Conservation (phyloP, 306 rosid genomes). For the Myrica gale region DNA sequence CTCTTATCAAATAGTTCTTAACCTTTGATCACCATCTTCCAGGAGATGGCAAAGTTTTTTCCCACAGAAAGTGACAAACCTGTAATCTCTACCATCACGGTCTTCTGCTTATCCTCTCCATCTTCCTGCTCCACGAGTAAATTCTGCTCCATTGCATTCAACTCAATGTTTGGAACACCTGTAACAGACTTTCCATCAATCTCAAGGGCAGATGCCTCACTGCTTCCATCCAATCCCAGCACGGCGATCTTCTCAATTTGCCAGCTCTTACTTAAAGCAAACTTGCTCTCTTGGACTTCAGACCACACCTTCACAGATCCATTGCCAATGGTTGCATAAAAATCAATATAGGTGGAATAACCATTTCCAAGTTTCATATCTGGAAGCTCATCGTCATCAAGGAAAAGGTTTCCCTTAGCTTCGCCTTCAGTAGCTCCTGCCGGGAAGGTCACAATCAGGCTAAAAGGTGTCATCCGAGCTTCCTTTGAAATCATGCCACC, state of each 20-base stretch:
- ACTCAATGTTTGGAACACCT: constrained; percentile 33
- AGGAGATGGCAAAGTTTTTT: constrained; percentile 74
- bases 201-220: constrained; percentile 48
- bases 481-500: constrained; percentile 83
- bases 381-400: constrained; percentile 76
- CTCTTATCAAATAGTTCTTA: constrained; percentile 17
- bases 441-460: constrained; percentile 66
- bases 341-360: constrained; percentile 58
- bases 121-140: constrained; percentile 35
- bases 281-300: constrained; percentile 77
- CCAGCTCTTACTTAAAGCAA: constrained; percentile 70
- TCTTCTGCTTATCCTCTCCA: constrained; percentile 39
- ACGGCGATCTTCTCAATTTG: constrained; percentile 60
- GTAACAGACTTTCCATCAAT: constrained; percentile 50
- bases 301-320: constrained; percentile 87
- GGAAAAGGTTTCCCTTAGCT: constrained; percentile 75
- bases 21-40: constrained; percentile 69
- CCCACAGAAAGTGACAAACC: constrained; percentile 78
- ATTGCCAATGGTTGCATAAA: constrained; percentile 54
- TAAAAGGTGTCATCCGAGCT: constrained; percentile 81
- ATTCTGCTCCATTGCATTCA: constrained; percentile 44
- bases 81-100: constrained; percentile 60
- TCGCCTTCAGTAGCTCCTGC: constrained; percentile 57
- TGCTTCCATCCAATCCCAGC: constrained; percentile 62
- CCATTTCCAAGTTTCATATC: constrained; percentile 84